Base-by-base conservation (phyloP, 176 grass and related monocot genomes). In the Eragrostis nindensis region DNA sequence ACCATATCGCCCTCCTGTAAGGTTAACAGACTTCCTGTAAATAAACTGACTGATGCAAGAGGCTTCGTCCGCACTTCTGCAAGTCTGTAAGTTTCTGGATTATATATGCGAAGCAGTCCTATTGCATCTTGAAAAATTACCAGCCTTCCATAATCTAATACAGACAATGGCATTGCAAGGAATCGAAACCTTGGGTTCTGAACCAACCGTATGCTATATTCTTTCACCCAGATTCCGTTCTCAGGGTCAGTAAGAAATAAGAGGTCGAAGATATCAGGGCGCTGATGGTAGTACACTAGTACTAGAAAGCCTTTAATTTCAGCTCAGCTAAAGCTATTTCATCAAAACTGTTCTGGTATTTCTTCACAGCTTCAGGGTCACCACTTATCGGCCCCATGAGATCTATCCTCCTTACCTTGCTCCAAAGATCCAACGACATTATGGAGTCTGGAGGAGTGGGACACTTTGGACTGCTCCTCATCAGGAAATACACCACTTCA, bases 401-500 rank as follows among this genome's bases (percentile, higher is more conserved):
- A 24, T 59, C 48, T 25, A 21, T 60, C 38, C 53, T 75, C 73
- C 73, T 59, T 14, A 59, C 53, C 53, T 75, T 52, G 24, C 7
- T 59, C 7, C 36, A 21, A 17, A 60, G 53, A 36, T 75, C 53
- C 0, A 75, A 59, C 1, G 73, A 75, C 0, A 59, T 8, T 0
- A 75, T 75, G 3, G 40, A 56, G 71, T 74, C 71, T 0, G 49
- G 49, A 22, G 30, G 48, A 54, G 14, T 8, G 26, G 0, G 8
- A 12, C 11, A 9, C 13, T 40, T 11, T 1, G 36, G 38, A 1
- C 0, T 2, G 39, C 5, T 55, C 30, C 1, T 3, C 3, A 53
- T 42, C 56, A 76, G 19, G 74, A 76, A 62, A 76, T 76, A 76
- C 16, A 76, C 56, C 8, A 46, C 56, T 2, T 56, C 56, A 19